A percentile compares a stretch with the other conserved stretches of the same genome.
phyloP scores from a whole-genome alignment of 345 rosid genomes.

The Bruguiera sexangula region DNA sequence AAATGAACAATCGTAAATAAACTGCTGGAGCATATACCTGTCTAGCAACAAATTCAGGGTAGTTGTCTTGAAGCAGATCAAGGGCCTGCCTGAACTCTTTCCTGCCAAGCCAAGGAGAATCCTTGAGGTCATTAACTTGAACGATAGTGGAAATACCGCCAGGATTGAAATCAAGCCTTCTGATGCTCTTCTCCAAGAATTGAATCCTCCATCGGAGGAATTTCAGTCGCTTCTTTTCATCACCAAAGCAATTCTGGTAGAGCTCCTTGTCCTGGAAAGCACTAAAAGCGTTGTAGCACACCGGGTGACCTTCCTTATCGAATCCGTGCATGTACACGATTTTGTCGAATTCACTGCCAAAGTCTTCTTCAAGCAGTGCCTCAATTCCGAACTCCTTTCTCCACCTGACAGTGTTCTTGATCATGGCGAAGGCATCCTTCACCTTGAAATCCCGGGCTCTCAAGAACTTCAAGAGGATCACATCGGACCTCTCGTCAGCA shows the following conservation, averaged over 20 bases:
- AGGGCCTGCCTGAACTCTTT: slow-evolving; percentile 42
- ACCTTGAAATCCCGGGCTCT: slow-evolving; percentile 55
- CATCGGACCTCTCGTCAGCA: slow-evolving; percentile 39
- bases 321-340: slow-evolving; percentile 39
- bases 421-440: slow-evolving; percentile 49
- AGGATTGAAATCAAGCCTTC: slow-evolving; percentile 44
- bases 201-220: slow-evolving; percentile 50
- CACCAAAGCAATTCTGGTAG: slow-evolving; percentile 34
- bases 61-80: slow-evolving; percentile 47
- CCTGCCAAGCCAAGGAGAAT: slow-evolving; percentile 44
- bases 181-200: slow-evolving; percentile 47
- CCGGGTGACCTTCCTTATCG: slow-evolving; percentile 47
- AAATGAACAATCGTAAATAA: background rate
- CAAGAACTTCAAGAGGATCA: slow-evolving; percentile 46
- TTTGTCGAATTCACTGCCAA: slow-evolving; percentile 32
- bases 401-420: slow-evolving; percentile 46
- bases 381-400: slow-evolving; percentile 47
- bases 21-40: slow-evolving; percentile 25
- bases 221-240: slow-evolving; percentile 45
- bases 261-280: slow-evolving; percentile 40
- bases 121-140: slow-evolving; percentile 49
- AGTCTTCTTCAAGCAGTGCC: slow-evolving; percentile 42
- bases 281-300: slow-evolving; percentile 52
- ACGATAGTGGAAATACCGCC: slow-evolving; percentile 34
- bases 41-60: slow-evolving; percentile 52